Conservation (phyloP, 805 yeast genomes). For the Grigorovia jiainica region DNA sequence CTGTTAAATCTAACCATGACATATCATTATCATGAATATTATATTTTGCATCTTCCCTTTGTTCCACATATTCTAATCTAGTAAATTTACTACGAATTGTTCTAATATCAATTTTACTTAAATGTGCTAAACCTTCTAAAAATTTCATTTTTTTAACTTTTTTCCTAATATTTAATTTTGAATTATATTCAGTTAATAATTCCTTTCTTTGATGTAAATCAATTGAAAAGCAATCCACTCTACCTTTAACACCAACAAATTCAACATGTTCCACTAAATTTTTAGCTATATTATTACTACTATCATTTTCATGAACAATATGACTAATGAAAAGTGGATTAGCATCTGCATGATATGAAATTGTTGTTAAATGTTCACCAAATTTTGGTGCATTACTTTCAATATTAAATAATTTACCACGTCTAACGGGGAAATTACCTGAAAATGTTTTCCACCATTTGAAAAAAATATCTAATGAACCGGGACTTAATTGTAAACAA, state of each 20-base stretch:
- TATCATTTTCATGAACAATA: constrained; percentile 42
- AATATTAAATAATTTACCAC: constrained; percentile 62
- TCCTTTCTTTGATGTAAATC: constrained; percentile 62
- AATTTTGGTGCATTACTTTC: constrained; percentile 51
- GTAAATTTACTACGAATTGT: constrained; percentile 41
- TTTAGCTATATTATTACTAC: constrained; percentile 15
- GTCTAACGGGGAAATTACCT: constrained; percentile 72
- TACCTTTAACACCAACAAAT: constrained; percentile 64
- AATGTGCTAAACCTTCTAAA: constrained; percentile 53
- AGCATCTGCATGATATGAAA: constrained; percentile 68
- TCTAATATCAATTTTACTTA: constrained; percentile 51
- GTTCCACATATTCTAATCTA: constrained; percentile 16
- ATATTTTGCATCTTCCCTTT: constrained; percentile 15
- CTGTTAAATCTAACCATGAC: constrained; percentile 54
- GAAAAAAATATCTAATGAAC: constrained; percentile 56
- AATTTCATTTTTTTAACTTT: constrained; percentile 48
- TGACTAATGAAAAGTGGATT: constrained; percentile 70
- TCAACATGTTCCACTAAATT: constrained; percentile 26
- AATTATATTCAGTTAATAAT: constrained; percentile 34
- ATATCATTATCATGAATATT: constrained; percentile 44
- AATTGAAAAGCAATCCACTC: constrained; percentile 43
- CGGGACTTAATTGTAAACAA: constrained; percentile 69
- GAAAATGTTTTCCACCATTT: constrained; percentile 82
- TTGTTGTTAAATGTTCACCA: constrained; percentile 63
- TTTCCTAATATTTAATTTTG: constrained; percentile 38